Percentiles rank a stretch among this genome's conserved stretches.
Evolutionary conservation across 768 basidiomycete genomes (phyloP).

Genomic region (Leccinum fibrillosum): DNA sequence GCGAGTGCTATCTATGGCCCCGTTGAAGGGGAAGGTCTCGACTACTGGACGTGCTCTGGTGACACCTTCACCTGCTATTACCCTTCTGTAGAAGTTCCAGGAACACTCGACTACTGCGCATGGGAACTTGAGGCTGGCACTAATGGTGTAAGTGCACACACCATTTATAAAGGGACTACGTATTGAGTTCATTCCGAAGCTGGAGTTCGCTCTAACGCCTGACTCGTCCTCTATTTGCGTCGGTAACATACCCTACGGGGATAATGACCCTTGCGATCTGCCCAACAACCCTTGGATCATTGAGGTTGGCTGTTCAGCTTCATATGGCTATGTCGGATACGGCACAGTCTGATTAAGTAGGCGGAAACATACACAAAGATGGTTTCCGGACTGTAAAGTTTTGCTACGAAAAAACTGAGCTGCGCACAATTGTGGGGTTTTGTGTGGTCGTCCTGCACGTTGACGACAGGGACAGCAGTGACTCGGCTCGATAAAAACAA

Average conservation of each 20-base stretch:
- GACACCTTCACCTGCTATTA: constrained; percentile 10
- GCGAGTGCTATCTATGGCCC: constrained; percentile 1
- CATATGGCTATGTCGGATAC: neutral
- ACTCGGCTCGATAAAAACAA: too few relatives aligned
- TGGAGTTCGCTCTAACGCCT: constrained; percentile 1
- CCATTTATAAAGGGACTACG: neutral
- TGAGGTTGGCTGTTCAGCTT: neutral
- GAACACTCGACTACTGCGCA: constrained; percentile 5
- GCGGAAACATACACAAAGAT: neutral
- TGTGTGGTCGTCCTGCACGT: too few relatives aligned
- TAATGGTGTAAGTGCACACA: neutral
- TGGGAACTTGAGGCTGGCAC: neutral
- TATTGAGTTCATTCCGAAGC: neutral
- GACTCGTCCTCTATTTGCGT: constrained; percentile 3
- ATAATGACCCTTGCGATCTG: neutral
- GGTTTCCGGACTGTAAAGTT: too few relatives aligned
- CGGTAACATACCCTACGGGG: neutral
- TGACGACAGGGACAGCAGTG: too few relatives aligned
- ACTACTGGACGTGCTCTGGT: constrained; percentile 10
- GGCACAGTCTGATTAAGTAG: neutral
- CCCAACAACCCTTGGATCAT: constrained; percentile 6
- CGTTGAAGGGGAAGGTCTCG: neutral
- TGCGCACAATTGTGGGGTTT: too few relatives aligned
- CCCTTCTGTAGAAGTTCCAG: constrained; percentile 2
- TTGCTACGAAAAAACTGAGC: too few relatives aligned